A percentile compares a stretch with the other conserved stretches of the same genome.
Conservation (phyloP, 306 rosid species). For the Clitoria ternatea region DNA sequence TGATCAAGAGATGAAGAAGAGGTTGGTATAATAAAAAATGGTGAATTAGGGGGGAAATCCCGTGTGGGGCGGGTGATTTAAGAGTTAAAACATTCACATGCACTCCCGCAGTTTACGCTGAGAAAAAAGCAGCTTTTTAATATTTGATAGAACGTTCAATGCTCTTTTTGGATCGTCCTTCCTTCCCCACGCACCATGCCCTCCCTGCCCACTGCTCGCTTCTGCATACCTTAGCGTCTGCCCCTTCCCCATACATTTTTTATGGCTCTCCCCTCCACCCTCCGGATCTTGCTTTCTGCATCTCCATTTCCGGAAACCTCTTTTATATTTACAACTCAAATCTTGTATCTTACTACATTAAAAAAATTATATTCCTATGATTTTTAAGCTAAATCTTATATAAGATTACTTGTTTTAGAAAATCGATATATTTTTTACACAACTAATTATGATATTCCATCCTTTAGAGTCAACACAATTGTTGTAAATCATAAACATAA, state of each 20-base stretch:
- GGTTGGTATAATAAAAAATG: no score
- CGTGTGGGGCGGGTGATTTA: constrained; percentile 49
- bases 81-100: constrained; percentile 44
- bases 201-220: not conserved
- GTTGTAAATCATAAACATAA: no score
- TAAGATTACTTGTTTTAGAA: no score
- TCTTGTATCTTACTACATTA: no score
- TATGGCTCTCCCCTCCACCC: constrained; percentile 33
- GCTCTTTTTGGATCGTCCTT: not conserved
- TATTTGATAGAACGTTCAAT: not conserved
- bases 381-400: no score
- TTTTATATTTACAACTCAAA: no score
- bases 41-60: not conserved
- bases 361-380: no score
- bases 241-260: constrained; percentile 31
- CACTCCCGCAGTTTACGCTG: constrained; percentile 59
- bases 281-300: constrained; percentile 33
- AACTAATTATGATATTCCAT: no score
- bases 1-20: not conserved
- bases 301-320: not conserved
- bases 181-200: constrained; percentile 15
- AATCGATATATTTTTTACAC: no score
- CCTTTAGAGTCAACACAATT: no score
- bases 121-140: constrained; percentile 38
- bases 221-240: constrained; percentile 14